phyloP scores from a whole-genome alignment of 768 basidiomycete species.

The Tephrocybe sp. region DNA sequence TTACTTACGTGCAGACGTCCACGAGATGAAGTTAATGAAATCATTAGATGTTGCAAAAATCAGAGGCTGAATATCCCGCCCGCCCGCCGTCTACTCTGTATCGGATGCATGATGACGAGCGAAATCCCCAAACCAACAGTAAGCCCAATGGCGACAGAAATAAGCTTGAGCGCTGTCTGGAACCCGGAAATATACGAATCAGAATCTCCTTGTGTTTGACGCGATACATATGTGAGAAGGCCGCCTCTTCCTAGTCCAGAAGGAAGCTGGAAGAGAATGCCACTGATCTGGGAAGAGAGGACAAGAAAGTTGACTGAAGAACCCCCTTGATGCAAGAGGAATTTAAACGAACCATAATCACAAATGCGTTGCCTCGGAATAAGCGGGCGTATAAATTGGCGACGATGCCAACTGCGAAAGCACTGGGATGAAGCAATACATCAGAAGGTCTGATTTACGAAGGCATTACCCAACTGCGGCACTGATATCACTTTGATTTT shows the following conservation, averaged over 20 bases:
- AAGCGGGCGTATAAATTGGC: slow-evolving; percentile 78
- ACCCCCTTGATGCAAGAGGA: too few species aligned
- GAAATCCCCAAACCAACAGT: slow-evolving; percentile 79
- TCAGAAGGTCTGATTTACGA: not conserved
- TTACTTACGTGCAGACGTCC: too few species aligned
- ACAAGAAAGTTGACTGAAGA: not conserved
- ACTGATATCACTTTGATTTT: slow-evolving; percentile 71
- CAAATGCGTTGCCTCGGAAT: slow-evolving; percentile 73
- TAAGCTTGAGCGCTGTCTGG: slow-evolving; percentile 71
- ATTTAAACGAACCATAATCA: slow-evolving; percentile 75
- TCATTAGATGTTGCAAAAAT: not conserved
- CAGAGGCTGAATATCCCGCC: slow-evolving; percentile 65
- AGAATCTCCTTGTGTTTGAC: slow-evolving; percentile 50
- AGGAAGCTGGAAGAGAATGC: slow-evolving; percentile 83
- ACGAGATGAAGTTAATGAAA: too few species aligned
- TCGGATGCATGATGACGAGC: slow-evolving; percentile 63
- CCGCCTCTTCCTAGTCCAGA: slow-evolving; percentile 82
- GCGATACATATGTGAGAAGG: slow-evolving; percentile 66
- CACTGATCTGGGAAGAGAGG: slow-evolving; percentile 50
- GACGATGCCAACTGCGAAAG: slow-evolving; percentile 79
- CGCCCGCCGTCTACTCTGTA: slow-evolving; percentile 56
- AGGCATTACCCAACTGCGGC: slow-evolving; percentile 67
- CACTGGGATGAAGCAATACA: slow-evolving; percentile 35
- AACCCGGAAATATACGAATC: slow-evolving; percentile 69
- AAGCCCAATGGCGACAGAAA: slow-evolving; percentile 76